phyloP scores from a whole-genome alignment of 2,329 filamentous ascomycete genomes.

The Aspergillus unguis region DNA sequence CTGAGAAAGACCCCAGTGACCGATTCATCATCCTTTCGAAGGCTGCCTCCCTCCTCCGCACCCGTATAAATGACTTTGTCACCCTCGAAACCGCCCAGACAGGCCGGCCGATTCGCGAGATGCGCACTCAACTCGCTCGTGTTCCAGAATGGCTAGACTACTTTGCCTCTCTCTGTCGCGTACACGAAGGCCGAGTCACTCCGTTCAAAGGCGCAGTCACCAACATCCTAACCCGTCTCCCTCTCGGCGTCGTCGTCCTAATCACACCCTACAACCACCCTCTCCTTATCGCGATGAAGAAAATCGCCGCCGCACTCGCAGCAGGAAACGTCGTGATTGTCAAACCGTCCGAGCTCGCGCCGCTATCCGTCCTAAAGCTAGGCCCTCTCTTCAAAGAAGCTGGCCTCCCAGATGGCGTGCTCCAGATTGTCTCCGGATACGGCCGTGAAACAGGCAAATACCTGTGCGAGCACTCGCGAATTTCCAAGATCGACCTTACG shows the following conservation, averaged over 20 bases:
- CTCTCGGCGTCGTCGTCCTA: constrained; percentile 39
- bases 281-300: constrained; percentile 37
- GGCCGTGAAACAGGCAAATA: constrained; percentile 46
- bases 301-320: constrained; percentile 40
- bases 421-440: constrained; percentile 52
- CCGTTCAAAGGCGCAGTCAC: constrained; percentile 52
- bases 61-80: constrained; percentile 56
- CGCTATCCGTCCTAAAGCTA: constrained; percentile 41
- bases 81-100: constrained; percentile 65
- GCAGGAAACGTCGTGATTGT: constrained; percentile 41
- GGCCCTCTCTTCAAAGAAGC: constrained; percentile 42
- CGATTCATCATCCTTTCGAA: constrained; percentile 63
- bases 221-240: constrained; percentile 36
- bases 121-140: constrained; percentile 65
- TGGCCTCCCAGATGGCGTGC: constrained; percentile 42
- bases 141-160: constrained; percentile 63
- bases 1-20: constrained; percentile 53
- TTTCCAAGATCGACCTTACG: constrained; percentile 36
- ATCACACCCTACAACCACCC: constrained; percentile 43
- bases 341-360: constrained; percentile 43
- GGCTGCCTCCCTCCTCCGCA: constrained; percentile 54
- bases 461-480: constrained; percentile 27
- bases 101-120: constrained; percentile 65
- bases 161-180: constrained; percentile 65
- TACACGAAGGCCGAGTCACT: constrained; percentile 63